Percentiles rank a stretch among this genome's conserved stretches.
Evolutionary conservation across 2,329 filamentous ascomycete species (phyloP).

Genomic region (Diaporthe aspalathi): DNA sequence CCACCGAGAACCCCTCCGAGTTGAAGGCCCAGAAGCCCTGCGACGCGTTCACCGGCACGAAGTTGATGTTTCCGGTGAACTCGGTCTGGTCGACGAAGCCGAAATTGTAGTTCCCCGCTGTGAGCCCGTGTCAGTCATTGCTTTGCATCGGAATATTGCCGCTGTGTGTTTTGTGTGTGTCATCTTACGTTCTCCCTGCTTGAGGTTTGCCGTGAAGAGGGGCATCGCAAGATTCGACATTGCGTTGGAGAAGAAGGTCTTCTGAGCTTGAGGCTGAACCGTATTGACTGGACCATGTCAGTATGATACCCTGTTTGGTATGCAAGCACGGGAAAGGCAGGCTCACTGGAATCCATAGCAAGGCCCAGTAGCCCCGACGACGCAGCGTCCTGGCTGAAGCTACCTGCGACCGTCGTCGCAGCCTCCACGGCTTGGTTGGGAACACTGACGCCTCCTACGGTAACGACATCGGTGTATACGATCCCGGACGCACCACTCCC

Average conservation of each 20-base stretch:
- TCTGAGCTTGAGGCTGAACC: constrained; percentile 46
- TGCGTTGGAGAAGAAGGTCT: constrained; percentile 56
- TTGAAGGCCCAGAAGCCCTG: constrained; percentile 73
- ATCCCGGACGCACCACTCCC: constrained; percentile 69
- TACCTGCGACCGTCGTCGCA: constrained; percentile 65
- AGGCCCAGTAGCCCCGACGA: constrained; percentile 65
- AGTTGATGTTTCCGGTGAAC: constrained; percentile 68
- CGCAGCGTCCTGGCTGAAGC: constrained; percentile 49
- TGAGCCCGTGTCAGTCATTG: constrained; percentile 23
- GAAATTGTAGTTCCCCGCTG: constrained; percentile 51
- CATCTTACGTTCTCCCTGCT: constrained; percentile 49
- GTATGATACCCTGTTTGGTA: neutral
- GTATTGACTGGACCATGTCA: neutral
- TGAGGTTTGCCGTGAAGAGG: constrained; percentile 50
- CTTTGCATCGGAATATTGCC: constrained; percentile 49
- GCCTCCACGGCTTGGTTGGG: constrained; percentile 72
- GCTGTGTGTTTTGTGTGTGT: constrained; percentile 50
- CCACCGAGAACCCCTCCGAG: constrained; percentile 64
- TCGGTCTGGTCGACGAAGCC: constrained; percentile 65
- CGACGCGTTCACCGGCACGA: constrained; percentile 63
- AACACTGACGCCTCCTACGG: constrained; percentile 69
- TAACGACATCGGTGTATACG: constrained; percentile 73
- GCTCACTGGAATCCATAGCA: constrained; percentile 68
- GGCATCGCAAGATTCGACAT: constrained; percentile 45
- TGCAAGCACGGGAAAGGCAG: no score